phyloP scores from a whole-genome alignment of 1,284 basidiomycete species.

The Ustilago tritici region DNA sequence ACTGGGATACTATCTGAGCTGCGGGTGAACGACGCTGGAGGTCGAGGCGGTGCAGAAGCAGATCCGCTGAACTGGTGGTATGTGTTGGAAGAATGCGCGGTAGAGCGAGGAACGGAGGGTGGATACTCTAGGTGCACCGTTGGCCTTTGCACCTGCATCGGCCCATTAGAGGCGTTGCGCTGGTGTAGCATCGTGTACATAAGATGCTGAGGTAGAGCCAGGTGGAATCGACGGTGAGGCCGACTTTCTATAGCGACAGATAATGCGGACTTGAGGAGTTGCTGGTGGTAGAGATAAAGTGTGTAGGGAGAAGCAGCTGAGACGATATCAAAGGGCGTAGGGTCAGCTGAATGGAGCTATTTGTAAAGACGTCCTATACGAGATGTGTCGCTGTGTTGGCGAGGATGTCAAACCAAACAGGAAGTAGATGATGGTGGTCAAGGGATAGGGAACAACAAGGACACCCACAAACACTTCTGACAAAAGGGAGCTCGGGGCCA shows the following conservation, averaged over 20 bases:
- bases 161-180: constrained; percentile 9
- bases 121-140: constrained; percentile 32
- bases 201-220: not conserved
- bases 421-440: not conserved
- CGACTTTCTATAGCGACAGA: not conserved
- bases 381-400: not conserved
- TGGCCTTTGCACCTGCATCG: constrained; percentile 11
- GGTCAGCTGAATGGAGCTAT: constrained; percentile 41
- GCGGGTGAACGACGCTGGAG: constrained; percentile 33
- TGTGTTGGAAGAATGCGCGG: not conserved
- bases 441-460: not conserved
- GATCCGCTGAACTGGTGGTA: not conserved
- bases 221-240: not conserved
- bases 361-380: not conserved
- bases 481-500: not conserved
- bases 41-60: constrained; percentile 15
- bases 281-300: not conserved
- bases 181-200: constrained; percentile 19
- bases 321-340: not conserved
- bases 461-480: not conserved
- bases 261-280: no score
- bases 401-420: constrained; percentile 11
- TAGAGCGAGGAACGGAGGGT: constrained; percentile 29
- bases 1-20: constrained; percentile 4
- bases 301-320: not conserved